phyloP scores from a whole-genome alignment of 2,329 filamentous ascomycete genomes.

The Xylariaceae sp. region DNA sequence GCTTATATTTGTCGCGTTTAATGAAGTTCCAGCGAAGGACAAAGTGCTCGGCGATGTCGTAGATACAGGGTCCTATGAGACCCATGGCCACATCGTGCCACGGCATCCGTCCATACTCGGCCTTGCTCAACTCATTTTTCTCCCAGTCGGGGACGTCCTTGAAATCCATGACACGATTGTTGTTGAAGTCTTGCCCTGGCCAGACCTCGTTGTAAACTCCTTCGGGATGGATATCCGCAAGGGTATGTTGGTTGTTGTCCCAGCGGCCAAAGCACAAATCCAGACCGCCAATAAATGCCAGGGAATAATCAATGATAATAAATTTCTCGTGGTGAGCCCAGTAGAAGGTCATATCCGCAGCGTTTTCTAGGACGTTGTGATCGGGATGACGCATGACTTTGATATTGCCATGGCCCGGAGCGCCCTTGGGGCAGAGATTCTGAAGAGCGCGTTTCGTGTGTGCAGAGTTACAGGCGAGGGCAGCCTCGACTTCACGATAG shows the following conservation, averaged over 20 bases:
- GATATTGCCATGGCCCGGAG: constrained; percentile 82
- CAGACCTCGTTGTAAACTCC: constrained; percentile 79
- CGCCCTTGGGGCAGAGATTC: constrained; percentile 72
- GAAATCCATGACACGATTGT: constrained; percentile 95
- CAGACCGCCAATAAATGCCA: constrained; percentile 89
- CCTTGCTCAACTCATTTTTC: constrained; percentile 84
- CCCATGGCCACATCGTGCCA: constrained; percentile 97
- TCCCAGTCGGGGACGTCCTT: constrained; percentile 88
- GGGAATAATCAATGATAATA: constrained; percentile 83
- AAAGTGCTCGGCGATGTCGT: constrained; percentile 95
- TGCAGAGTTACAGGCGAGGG: constrained; percentile 82
- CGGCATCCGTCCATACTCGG: constrained; percentile 89
- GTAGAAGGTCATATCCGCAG: constrained; percentile 93
- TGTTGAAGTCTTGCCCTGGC: constrained; percentile 97
- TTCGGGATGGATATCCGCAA: constrained; percentile 82
- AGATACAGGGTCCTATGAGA: constrained; percentile 79
- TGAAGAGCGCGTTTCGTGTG: constrained; percentile 87
- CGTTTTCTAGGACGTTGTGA: constrained; percentile 91
- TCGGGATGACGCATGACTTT: constrained; percentile 85
- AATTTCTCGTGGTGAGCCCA: constrained; percentile 99
- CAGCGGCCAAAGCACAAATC: constrained; percentile 95
- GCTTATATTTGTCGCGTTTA: constrained; percentile 97
- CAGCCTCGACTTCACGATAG: constrained; percentile 80
- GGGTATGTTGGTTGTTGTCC: constrained; percentile 79
- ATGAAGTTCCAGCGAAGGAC: constrained; percentile 93